These are phyloP conservation scores for Fusarium verrucosum DNA, from an alignment of 2,329 filamentous ascomycete species.

Conservation along the genomic window DNA sequence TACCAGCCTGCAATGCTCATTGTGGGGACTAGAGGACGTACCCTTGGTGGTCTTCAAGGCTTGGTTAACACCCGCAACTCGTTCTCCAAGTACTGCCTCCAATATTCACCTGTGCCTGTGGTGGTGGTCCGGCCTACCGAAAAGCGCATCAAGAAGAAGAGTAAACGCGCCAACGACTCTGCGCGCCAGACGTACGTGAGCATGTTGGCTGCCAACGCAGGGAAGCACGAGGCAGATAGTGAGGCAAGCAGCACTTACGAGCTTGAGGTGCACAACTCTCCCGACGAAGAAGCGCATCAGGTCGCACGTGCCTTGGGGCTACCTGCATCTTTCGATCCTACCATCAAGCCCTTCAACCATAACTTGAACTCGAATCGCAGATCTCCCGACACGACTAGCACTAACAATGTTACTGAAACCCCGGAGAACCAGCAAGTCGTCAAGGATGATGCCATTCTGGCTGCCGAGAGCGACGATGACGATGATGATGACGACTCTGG, in stretches of 20 bases:
- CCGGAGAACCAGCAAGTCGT: conserved; percentile 34
- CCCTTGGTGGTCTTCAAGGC: conserved; percentile 85
- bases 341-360: conserved; percentile 64
- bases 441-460: conserved; percentile 48
- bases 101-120: conserved; percentile 91
- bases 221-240: conserved; percentile 67
- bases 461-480: conserved; percentile 49
- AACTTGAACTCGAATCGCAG: conserved; percentile 21
- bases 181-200: conserved; percentile 78
- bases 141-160: conserved; percentile 89
- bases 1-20: conserved; percentile 92
- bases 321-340: conserved; percentile 70
- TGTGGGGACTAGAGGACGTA: conserved; percentile 87
- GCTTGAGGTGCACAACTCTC: conserved; percentile 63
- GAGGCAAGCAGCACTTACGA: conserved; percentile 63
- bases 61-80: conserved; percentile 81
- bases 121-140: conserved; percentile 89
- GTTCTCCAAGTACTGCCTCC: conserved; percentile 93
- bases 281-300: conserved; percentile 71
- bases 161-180: conserved; percentile 82
- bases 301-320: conserved; percentile 71
- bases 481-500: conserved; percentile 53
- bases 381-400: conserved; percentile 29
- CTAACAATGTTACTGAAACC: conserved; percentile 16
- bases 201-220: conserved; percentile 73